phyloP scores from a whole-genome alignment of 2,329 filamentous ascomycete species.

The Diaporthe sp. region DNA sequence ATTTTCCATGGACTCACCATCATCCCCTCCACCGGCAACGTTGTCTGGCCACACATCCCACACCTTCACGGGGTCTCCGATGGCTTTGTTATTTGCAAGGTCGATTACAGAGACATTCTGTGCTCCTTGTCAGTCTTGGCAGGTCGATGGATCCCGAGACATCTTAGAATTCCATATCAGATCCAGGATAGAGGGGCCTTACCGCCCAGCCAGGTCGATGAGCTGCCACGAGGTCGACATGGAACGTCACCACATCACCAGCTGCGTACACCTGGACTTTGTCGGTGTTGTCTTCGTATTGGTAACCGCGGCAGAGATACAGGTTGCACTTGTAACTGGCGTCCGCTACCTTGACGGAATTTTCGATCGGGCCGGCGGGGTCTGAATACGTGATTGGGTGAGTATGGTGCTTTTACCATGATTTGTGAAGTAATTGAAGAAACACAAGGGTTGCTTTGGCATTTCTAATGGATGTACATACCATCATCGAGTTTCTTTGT shows the following conservation, averaged over 20 bases:
- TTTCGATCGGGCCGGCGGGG: constrained; percentile 9
- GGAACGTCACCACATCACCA: constrained; percentile 15
- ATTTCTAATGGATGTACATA: neutral
- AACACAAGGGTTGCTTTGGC: neutral
- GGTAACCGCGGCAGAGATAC: constrained; percentile 17
- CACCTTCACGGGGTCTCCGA: constrained; percentile 3
- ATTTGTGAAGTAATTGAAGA: neutral
- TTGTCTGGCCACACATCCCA: constrained; percentile 24
- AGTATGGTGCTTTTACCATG: neutral
- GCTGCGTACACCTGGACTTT: constrained; percentile 1
- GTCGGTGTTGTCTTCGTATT: constrained; percentile 24
- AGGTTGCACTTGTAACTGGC: constrained; percentile 19
- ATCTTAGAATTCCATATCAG: neutral
- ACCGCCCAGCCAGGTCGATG: constrained; percentile 23
- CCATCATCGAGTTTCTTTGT: constrained; percentile 11
- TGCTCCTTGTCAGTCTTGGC: neutral
- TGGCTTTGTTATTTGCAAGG: neutral
- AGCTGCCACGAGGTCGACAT: constrained; percentile 24
- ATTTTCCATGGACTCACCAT: neutral
- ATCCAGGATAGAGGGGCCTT: neutral
- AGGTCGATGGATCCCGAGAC: neutral
- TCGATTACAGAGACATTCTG: constrained; percentile 24
- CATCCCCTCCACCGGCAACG: neutral
- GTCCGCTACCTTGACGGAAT: constrained; percentile 11
- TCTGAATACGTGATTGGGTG: neutral